These are phyloP conservation scores for Globisporangium recalcitrans DNA, from an alignment of 352 stramenopile species.

Conservation along the genomic window DNA sequence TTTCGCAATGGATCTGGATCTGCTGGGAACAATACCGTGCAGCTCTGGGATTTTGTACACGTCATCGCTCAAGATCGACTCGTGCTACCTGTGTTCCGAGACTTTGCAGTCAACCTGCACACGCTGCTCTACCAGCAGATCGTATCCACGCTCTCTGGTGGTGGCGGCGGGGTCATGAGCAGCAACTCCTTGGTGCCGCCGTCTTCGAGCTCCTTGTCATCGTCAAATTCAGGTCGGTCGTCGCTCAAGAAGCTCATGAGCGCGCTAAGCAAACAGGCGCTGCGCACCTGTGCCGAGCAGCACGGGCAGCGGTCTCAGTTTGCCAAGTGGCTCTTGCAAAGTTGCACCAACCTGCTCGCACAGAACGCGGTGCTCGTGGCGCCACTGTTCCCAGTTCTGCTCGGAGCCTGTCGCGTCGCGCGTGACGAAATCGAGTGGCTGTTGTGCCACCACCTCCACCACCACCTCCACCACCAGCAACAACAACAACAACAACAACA, in stretches of 20 bases:
- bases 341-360: constrained; percentile 27
- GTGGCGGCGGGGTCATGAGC: constrained; percentile 1
- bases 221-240: not conserved
- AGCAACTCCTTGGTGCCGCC: not conserved
- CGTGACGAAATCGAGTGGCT: constrained; percentile 53
- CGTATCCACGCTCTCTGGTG: constrained; percentile 21
- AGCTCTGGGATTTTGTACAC: constrained; percentile 57
- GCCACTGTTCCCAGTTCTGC: constrained; percentile 42
- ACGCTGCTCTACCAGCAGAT: constrained; percentile 58
- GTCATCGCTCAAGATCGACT: constrained; percentile 44
- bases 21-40: constrained; percentile 9
- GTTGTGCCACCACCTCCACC: too few species aligned
- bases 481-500: constrained; percentile 7
- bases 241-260: constrained; percentile 40
- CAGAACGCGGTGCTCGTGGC: constrained; percentile 37
- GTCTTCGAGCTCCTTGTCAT: constrained; percentile 1
- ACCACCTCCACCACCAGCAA: too few species aligned
- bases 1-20: not conserved
- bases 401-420: constrained; percentile 28
- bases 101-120: constrained; percentile 48
- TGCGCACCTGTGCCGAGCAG: constrained; percentile 30
- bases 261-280: constrained; percentile 39
- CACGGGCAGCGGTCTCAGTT: constrained; percentile 38
- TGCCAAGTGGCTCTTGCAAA: constrained; percentile 31
- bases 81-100: constrained; percentile 36